Percentiles rank a stretch among this genome's conserved stretches.
Evolutionary conservation across 352 stramenopile genomes (phyloP).

Genomic region (Thraustochytrium sp.): DNA sequence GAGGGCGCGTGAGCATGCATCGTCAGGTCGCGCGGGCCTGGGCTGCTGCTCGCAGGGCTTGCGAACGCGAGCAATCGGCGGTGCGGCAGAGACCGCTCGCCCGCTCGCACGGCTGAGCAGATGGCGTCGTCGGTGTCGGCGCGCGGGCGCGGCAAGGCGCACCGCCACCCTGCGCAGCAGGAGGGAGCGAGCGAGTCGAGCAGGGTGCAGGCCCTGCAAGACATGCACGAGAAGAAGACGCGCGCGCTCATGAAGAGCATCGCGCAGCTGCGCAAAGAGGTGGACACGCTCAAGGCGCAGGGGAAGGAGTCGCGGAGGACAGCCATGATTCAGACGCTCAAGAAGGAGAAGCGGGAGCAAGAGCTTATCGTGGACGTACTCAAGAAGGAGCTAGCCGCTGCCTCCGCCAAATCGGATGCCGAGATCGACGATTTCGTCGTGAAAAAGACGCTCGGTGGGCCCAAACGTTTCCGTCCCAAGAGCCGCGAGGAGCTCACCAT

Average conservation of each 20-base stretch:
- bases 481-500: conserved; percentile 74
- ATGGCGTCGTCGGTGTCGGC: too few species aligned
- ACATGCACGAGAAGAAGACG: conserved; percentile 17
- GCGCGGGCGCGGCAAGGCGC: background rate
- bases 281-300: conserved; percentile 65
- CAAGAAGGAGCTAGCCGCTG: conserved; percentile 58
- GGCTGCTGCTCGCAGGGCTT: too few species aligned
- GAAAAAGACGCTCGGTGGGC: conserved; percentile 66
- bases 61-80: too few species aligned
- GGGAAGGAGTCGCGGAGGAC: conserved; percentile 75
- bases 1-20: too few species aligned
- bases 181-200: background rate
- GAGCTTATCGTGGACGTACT: conserved; percentile 73
- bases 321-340: conserved; percentile 69
- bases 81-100: too few species aligned
- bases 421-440: conserved; percentile 75
- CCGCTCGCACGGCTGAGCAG: too few species aligned
- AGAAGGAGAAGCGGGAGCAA: conserved; percentile 67
- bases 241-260: conserved; percentile 74
- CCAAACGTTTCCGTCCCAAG: conserved; percentile 71
- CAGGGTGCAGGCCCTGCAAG: background rate
- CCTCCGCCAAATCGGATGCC: conserved; percentile 12
- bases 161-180: background rate
- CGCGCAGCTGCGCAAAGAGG: conserved; percentile 66
- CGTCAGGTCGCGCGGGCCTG: too few species aligned